Base-by-base conservation (phyloP, 192 early-diverging fungal genomes). In the Geosiphon pyriformis region DNA sequence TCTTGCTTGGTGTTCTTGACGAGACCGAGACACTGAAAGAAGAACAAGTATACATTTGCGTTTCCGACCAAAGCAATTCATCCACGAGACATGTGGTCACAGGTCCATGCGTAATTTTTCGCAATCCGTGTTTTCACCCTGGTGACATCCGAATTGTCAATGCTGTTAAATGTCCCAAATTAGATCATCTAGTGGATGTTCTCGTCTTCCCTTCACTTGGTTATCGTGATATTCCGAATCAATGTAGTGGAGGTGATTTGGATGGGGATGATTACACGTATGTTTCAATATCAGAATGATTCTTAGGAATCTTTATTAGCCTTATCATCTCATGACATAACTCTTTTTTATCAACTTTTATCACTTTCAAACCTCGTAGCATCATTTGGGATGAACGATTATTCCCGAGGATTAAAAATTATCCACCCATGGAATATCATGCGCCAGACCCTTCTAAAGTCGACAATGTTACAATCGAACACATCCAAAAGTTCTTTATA, bases 231-330 rank as follows among this genome's bases (percentile, higher is more conserved):
- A 74, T 91, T 42, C 87, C 89, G 2, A 88, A 84, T 48, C 86
- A 85, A 84, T 87, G 90, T 60, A 80, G 81, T 61, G 91, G 91
- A 34, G 91, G 91, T 11, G 91, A 93, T 76, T 70, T 93, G 6
- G 91, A 93, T 65, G 91, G 91, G 22, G 91, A 93, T 75, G 80
- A 83, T 67, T 87, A 68, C 66, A 86, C 80, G 83, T 87, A 74
- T 70, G 78, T 54, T 32, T 46, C 1, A 1, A 22, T 6, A 11
- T 20, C 10, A n/a, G n/a, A n/a, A 12, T 35, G 8, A 30, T 26
- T 18, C 30, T 22, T 25, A 25, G 0, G 26, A 23, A 32, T n/a
- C 34, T 32, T 53, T 10, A 6, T 50, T 42, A 0, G 26, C 20
- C 31, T 54, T 10, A 6, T 29, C 20, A 50, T 50, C 26, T 33